Conservation (phyloP, 2,329 filamentous ascomycete species). For the Canariomyces notabilis region DNA sequence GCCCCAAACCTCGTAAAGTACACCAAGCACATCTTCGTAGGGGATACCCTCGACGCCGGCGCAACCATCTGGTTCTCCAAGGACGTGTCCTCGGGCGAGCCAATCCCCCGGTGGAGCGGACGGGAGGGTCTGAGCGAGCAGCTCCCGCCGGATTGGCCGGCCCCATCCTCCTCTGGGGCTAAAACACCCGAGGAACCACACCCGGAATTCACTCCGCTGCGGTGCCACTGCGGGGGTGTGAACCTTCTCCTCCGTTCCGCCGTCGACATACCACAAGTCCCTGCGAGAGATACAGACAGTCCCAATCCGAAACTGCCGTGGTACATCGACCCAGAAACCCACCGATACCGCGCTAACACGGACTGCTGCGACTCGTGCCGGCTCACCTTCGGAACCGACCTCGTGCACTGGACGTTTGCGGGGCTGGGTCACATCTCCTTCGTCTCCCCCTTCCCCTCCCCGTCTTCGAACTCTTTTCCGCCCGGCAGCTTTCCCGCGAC, state of each 20-base stretch:
- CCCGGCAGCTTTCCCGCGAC: no score
- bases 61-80: conserved; percentile 40
- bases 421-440: conserved; percentile 35
- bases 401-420: conserved; percentile 41
- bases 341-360: neutral
- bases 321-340: neutral
- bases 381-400: conserved; percentile 35
- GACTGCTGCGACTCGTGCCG: conserved; percentile 46
- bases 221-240: neutral
- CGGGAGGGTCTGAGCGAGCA: neutral
- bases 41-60: conserved; percentile 48
- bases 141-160: neutral
- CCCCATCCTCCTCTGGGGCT: neutral
- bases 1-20: conserved; percentile 29
- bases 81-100: conserved; percentile 28
- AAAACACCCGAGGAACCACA: neutral
- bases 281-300: no score
- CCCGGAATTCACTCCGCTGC: neutral
- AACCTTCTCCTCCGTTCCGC: neutral
- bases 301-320: neutral
- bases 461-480: no score
- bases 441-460: no score
- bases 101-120: no score
- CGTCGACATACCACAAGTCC: no score
- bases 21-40: conserved; percentile 38